Evolutionary conservation across 257 asterid species (phyloP).

Genomic region (Solanum rostratum): DNA sequence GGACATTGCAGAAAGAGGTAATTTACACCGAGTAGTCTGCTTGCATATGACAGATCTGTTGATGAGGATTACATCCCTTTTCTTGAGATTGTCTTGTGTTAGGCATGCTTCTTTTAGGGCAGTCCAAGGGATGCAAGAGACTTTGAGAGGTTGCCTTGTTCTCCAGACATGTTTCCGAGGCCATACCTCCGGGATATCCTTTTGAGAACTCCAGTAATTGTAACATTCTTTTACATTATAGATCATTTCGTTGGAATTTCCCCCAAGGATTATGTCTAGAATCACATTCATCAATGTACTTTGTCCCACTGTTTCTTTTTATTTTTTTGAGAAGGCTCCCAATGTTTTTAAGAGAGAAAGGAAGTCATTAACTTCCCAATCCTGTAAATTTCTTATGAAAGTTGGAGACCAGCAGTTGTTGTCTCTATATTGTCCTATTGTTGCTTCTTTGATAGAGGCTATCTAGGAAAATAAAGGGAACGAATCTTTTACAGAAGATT

Average conservation of each 20-base stretch:
- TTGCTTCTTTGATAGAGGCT: background rate
- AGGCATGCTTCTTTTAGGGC: background rate
- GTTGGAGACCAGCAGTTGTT: background rate
- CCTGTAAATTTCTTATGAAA: background rate
- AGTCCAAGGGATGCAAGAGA: background rate
- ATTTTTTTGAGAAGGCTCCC: background rate
- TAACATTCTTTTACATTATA: background rate
- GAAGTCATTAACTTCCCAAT: background rate
- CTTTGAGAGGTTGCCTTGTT: background rate
- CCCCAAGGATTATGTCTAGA: background rate
- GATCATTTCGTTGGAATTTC: background rate
- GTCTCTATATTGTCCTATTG: background rate
- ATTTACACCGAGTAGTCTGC: background rate
- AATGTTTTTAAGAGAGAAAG: background rate
- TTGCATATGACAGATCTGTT: background rate
- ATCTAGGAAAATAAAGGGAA: background rate
- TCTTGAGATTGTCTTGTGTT: background rate
- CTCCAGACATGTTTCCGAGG: background rate
- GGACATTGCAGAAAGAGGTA: background rate
- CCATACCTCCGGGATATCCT: background rate
- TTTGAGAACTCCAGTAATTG: background rate
- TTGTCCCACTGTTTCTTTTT: background rate
- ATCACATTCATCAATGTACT: background rate
- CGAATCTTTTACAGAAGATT: background rate
- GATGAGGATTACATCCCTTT: background rate